A percentile compares a stretch with the other conserved stretches of the same genome.
These are phyloP conservation scores for Ascoidea rubescens DNA, from an alignment of 805 yeast species.

Conservation along the genomic window DNA sequence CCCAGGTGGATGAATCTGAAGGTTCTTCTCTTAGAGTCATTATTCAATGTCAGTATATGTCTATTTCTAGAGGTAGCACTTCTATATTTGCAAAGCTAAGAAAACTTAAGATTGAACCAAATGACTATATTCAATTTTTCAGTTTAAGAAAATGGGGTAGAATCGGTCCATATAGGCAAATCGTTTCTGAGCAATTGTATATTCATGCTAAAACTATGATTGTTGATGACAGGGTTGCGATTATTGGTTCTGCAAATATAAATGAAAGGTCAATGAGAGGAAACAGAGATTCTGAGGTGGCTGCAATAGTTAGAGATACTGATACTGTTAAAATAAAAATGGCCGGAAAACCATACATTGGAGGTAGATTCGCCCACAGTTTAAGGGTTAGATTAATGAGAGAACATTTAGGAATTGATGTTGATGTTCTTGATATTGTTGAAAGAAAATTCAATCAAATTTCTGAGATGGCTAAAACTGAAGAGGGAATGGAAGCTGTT, in stretches of 20 bases:
- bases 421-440: slow-evolving; percentile 68
- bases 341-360: slow-evolving; percentile 73
- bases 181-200: slow-evolving; percentile 85
- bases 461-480: slow-evolving; percentile 19
- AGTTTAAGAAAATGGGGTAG: slow-evolving; percentile 94
- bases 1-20: slow-evolving; percentile 84
- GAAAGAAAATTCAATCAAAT: slow-evolving; percentile 51
- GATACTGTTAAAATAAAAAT: slow-evolving; percentile 50
- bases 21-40: slow-evolving; percentile 93
- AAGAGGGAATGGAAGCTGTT: slow-evolving; percentile 17
- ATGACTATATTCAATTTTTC: slow-evolving; percentile 81
- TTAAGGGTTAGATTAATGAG: slow-evolving; percentile 87
- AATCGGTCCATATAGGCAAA: slow-evolving; percentile 56
- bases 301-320: slow-evolving; percentile 76
- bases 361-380: slow-evolving; percentile 81
- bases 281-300: slow-evolving; percentile 85
- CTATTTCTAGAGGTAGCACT: slow-evolving; percentile 80
- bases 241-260: slow-evolving; percentile 94
- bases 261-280: slow-evolving; percentile 97
- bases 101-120: slow-evolving; percentile 73
- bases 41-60: slow-evolving; percentile 91
- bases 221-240: slow-evolving; percentile 86
- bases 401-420: slow-evolving; percentile 91
- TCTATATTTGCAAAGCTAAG: slow-evolving; percentile 77
- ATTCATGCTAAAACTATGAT: slow-evolving; percentile 87